Percentiles rank a stretch among this genome's conserved stretches.
phyloP scores from a whole-genome alignment of 2,329 filamentous ascomycete genomes.

The Aspergillus pseudotamarii region DNA sequence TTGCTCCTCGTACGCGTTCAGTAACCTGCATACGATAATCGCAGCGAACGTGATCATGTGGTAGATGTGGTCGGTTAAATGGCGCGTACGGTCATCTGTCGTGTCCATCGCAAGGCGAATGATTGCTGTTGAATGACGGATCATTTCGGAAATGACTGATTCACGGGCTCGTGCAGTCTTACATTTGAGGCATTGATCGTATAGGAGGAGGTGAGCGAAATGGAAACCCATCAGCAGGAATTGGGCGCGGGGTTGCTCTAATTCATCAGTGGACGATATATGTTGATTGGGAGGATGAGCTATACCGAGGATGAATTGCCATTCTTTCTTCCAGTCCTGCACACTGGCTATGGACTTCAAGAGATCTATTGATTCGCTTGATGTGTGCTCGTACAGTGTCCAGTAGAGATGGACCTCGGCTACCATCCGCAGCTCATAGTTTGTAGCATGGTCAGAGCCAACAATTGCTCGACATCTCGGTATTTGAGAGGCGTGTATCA shows the following conservation, averaged over 20 bases:
- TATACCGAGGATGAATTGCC: conserved; percentile 44
- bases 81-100: conserved; percentile 47
- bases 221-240: conserved; percentile 52
- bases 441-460: conserved; percentile 42
- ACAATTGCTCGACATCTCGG: conserved; percentile 42
- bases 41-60: conserved; percentile 52
- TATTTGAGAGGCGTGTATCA: conserved; percentile 42
- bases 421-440: conserved; percentile 52
- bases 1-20: conserved; percentile 42
- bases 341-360: conserved; percentile 37
- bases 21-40: conserved; percentile 34
- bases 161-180: conserved; percentile 40
- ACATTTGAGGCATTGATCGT: conserved; percentile 39
- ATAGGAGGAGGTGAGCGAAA: conserved; percentile 48
- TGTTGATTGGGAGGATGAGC: too few relatives aligned
- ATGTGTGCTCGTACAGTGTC: conserved; percentile 47
- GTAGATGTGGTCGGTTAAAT: conserved; percentile 52
- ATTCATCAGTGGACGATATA: too few relatives aligned
- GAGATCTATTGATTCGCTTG: conserved; percentile 32
- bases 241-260: conserved; percentile 48
- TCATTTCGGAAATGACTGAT: conserved; percentile 45
- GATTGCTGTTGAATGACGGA: conserved; percentile 43
- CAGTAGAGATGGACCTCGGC: conserved; percentile 51
- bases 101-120: conserved; percentile 48
- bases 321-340: conserved; percentile 43